Conservation (phyloP, 2,329 filamentous ascomycete genomes). For the Neopestalotiopsis clavispora region DNA sequence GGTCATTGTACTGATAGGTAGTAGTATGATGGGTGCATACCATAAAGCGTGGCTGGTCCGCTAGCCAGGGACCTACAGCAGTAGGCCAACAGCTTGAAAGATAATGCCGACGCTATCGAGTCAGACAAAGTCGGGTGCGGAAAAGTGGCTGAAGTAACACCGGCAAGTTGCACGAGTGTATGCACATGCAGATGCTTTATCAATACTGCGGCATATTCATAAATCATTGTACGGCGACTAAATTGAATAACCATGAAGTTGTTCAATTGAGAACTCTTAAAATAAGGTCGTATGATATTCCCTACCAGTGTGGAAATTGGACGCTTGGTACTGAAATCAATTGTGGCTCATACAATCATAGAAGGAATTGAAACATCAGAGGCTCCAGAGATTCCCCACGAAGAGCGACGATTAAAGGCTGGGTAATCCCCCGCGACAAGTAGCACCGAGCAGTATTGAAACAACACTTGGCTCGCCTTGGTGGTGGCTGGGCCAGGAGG, state of each 20-base stretch:
- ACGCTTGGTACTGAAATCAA: background rate
- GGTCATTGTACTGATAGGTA: background rate
- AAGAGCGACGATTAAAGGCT: too few relatives aligned
- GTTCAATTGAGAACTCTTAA: too few relatives aligned
- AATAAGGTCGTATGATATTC: background rate
- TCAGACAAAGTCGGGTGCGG: background rate
- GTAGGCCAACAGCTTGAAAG: background rate
- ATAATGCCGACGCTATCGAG: background rate
- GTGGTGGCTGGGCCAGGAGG: too few relatives aligned
- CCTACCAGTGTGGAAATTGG: background rate
- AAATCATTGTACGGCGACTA: too few relatives aligned
- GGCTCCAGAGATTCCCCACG: conserved; percentile 21
- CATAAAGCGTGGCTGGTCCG: background rate
- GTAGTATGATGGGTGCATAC: background rate
- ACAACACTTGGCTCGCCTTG: too few relatives aligned
- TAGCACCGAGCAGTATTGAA: too few relatives aligned
- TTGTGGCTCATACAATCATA: background rate
- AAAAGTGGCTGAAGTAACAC: background rate
- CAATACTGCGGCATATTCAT: too few relatives aligned
- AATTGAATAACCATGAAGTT: too few relatives aligned
- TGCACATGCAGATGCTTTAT: too few relatives aligned
- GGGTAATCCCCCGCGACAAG: too few relatives aligned
- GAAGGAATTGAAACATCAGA: conserved; percentile 27
- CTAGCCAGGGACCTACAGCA: background rate
- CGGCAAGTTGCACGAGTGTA: background rate